Base-by-base conservation (phyloP, 75 land plant genomes). In the Sequoiadendron giganteum region DNA sequence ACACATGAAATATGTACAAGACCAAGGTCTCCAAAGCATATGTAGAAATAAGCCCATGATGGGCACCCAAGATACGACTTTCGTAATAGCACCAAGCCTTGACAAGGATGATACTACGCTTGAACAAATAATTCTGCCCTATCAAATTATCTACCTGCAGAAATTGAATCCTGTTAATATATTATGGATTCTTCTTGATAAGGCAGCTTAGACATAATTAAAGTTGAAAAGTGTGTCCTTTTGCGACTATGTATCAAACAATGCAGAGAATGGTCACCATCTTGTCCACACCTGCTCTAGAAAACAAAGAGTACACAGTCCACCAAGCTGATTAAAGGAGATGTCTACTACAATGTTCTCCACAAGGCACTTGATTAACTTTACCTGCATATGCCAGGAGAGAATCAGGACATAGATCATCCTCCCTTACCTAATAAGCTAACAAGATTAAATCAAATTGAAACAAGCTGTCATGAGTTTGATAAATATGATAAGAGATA, bases 41-140 rank as follows among this genome's bases (percentile, higher is more conserved):
- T 47, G 99, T 97, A 14, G 99, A 98, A 42, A 98, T 98, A 75
- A 98, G 95, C 43, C 97, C 99, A 92, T 96, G 97, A 85, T 96
- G 96, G 87, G 99, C 99, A 86, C 99, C 99, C 88, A 98, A 85
- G 84, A 98, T 94, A 5, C 99, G 99, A 86, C 99, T 98, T 90
- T 98, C 99, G 91, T 98, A 98, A 65, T 98, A 98, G 85, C 99
- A 98, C 99, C 99, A 98, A 5, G 99, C 99, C 90, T 98, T 98
- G 13, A 98, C 96, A 87, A 98, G 90, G 91, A 98, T 98, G 80
- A 98, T 93, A 86, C 99, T 98, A 49, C 99, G 94, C 92, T 98
- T 98, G 96, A 98, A 98, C 54, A 98, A 90, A 88, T 98, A 97
- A 84, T 96, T 88, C 11, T 95, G 95, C 54, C 94, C 94, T 85